These are phyloP conservation scores for Saccharomycopsis hybrid DNA, from an alignment of 1,139 yeast species.

Conservation along the genomic window DNA sequence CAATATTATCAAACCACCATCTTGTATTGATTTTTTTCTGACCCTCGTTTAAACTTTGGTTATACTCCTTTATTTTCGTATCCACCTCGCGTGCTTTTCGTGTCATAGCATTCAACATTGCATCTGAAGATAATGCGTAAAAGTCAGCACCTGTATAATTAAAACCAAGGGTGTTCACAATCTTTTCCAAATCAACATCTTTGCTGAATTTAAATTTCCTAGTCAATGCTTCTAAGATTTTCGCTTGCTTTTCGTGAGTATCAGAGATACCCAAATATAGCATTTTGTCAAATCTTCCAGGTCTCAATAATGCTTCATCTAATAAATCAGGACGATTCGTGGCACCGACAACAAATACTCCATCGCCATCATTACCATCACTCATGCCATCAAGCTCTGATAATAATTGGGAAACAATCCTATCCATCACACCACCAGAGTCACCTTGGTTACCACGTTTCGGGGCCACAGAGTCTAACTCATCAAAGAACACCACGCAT, in stretches of 20 bases:
- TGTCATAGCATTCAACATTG: conserved; percentile 94
- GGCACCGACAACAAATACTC: conserved; percentile 96
- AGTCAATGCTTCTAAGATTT: conserved; percentile 81
- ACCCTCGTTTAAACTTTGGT: conserved; percentile 30
- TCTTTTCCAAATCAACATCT: conserved; percentile 49
- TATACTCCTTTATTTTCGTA: conserved; percentile 48
- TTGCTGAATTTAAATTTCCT: conserved; percentile 66
- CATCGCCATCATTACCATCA: conserved; percentile 58
- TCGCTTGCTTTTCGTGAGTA: conserved; percentile 80
- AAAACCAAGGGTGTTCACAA: conserved; percentile 74
- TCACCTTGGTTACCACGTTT: conserved; percentile 98
- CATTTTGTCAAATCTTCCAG: conserved; percentile 95
- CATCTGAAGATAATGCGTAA: conserved; percentile 90
- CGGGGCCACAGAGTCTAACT: conserved; percentile 95
- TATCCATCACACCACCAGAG: conserved; percentile 97
- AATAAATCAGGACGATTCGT: conserved; percentile 92
- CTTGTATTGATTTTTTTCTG: conserved; percentile 46
- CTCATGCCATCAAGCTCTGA: conserved; percentile 97
- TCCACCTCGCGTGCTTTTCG: conserved; percentile 78
- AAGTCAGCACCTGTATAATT: conserved; percentile 97
- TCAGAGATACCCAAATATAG: conserved; percentile 89
- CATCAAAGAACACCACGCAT: conserved; percentile 90
- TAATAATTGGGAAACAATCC: conserved; percentile 88
- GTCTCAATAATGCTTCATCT: conserved; percentile 89
- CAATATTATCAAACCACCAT: conserved; percentile 89